These are phyloP conservation scores for Plantago coronopus DNA, from an alignment of 305 asterid genomes.

Conservation along the genomic window DNA sequence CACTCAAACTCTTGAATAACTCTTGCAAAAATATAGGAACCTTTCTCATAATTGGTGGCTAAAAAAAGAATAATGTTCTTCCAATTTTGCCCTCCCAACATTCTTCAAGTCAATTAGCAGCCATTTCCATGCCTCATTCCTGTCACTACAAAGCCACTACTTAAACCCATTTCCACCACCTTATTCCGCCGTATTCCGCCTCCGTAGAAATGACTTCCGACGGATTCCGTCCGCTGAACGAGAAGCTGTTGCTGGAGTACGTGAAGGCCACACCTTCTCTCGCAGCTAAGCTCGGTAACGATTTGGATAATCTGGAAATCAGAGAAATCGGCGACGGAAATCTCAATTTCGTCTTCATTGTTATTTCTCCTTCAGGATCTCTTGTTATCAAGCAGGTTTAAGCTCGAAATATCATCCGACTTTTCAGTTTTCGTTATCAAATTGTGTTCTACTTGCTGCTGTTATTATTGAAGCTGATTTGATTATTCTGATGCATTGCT, in stretches of 20 bases:
- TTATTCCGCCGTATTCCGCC: conserved; percentile 11
- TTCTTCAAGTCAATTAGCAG: conserved; percentile 15
- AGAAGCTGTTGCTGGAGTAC: conserved; percentile 66
- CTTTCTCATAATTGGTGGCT: not conserved
- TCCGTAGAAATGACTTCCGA: conserved; percentile 46
- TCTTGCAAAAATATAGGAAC: not conserved
- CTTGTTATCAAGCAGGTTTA: conserved; percentile 83
- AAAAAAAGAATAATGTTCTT: conserved; percentile 6
- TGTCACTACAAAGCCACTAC: not conserved
- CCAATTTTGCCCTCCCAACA: conserved; percentile 1
- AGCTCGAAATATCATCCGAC: no score
- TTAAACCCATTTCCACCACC: conserved; percentile 5
- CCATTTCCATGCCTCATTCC: not conserved
- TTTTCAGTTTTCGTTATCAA: not conserved
- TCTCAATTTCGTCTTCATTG: conserved; percentile 87
- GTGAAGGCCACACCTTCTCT: conserved; percentile 69
- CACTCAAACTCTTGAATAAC: not conserved
- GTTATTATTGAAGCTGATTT: not conserved
- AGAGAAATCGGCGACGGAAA: conserved; percentile 97
- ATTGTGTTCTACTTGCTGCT: not conserved
- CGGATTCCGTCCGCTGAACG: conserved; percentile 65
- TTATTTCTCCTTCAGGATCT: conserved; percentile 53
- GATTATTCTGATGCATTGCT: no score
- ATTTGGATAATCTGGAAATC: conserved; percentile 55
- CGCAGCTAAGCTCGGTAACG: conserved; percentile 52